phyloP scores from a whole-genome alignment of 345 rosid species.

The Moringa oleifera region DNA sequence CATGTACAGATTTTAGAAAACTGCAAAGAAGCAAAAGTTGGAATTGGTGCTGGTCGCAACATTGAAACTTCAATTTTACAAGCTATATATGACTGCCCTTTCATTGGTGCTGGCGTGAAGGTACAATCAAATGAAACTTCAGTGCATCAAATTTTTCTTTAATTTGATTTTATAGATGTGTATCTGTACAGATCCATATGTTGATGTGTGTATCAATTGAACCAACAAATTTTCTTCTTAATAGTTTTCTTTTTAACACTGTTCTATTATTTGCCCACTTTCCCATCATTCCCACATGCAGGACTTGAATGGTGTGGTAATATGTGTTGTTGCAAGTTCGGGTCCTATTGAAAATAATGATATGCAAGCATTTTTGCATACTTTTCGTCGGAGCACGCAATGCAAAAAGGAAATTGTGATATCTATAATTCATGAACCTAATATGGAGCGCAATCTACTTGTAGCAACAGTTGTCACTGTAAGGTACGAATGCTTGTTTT shows the following conservation, averaged over 20 bases:
- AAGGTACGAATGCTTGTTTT: slow-evolving; percentile 45
- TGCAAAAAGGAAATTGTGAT: slow-evolving; percentile 55
- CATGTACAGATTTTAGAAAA: slow-evolving; percentile 53
- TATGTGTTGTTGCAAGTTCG: slow-evolving; percentile 68
- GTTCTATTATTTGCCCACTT: background rate
- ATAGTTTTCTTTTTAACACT: background rate
- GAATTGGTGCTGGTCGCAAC: slow-evolving; percentile 79
- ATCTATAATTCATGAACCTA: slow-evolving; percentile 53
- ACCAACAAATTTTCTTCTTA: background rate
- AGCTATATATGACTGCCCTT: slow-evolving; percentile 83
- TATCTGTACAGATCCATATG: background rate
- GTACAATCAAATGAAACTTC: slow-evolving; percentile 28
- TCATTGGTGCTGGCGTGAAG: slow-evolving; percentile 65
- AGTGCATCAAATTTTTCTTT: background rate
- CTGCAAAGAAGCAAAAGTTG: slow-evolving; percentile 76
- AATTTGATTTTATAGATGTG: background rate
- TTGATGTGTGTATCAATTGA: too few species aligned
- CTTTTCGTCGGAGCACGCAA: slow-evolving; percentile 57
- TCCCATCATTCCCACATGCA: slow-evolving; percentile 20
- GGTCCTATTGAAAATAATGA: slow-evolving; percentile 34
- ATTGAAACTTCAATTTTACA: slow-evolving; percentile 50
- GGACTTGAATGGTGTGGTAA: slow-evolving; percentile 51
- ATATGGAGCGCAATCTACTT: slow-evolving; percentile 49
- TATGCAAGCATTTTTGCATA: slow-evolving; percentile 40
- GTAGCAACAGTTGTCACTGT: slow-evolving; percentile 58